Base-by-base conservation (phyloP, 768 basidiomycete species). In the Tephrocybe sp. region DNA sequence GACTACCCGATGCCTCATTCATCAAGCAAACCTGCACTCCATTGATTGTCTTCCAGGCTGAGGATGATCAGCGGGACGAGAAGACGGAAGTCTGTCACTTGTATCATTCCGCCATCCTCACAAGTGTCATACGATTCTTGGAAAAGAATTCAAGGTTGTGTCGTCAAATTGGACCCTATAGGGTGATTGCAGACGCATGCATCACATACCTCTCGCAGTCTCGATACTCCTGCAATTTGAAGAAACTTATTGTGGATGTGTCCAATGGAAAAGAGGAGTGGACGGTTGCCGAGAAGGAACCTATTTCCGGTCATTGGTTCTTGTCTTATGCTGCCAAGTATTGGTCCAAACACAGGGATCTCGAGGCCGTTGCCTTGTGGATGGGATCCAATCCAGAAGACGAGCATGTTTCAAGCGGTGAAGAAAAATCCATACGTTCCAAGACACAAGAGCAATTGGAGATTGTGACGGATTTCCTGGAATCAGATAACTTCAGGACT, bases 251-350 rank as follows among this genome's bases (percentile, higher is more conserved):
- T 23, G 24, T 42, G 25, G 16, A 42, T 13, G n/a, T n/a, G n/a
- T n/a, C n/a, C n/a, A n/a, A n/a, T n/a, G 42, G 25, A 15, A 42
- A 42, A 29, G 42, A 42, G 23, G 24, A 42, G n/a, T 42, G 42
- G 42, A 29, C 42, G 2, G 42, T 29, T 27, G 12, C 24, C 42
- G 12, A 29, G 23, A 25, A 25, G 23, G 29, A 18, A 15, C 24
- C 42, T 42, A 42, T 42, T 19, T 27, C 42, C 7, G 25, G 29
- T 27, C 42, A 42, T 42, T 25, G 42, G n/a, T 42, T 42, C 42
- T 27, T 42, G 42, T 42, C 42, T 25, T 42, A 42, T 30, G 42
- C 42, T 27, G 42, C 42, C 25, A 42, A 42, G 19, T 42, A 42
- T 25, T 42, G 42, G 42, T 24, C 27, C 25, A 42, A 42, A 29